These are phyloP conservation scores for Rhizopus arrhizus DNA, from an alignment of 371 early-diverging fungal genomes.

Conservation along the genomic window DNA sequence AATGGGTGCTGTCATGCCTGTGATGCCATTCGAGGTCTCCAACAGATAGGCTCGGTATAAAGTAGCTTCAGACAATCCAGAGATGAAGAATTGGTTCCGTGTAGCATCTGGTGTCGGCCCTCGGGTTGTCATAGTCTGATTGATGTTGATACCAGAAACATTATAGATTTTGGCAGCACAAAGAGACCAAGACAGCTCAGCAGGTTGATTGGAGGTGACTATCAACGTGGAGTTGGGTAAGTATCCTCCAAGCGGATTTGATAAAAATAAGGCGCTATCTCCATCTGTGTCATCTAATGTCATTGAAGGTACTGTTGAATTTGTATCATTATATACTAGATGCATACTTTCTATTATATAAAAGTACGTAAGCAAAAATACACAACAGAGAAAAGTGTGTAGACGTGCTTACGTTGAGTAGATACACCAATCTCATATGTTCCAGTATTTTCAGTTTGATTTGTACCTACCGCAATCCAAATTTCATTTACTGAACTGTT, in stretches of 20 bases:
- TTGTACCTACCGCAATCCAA: constrained; percentile 46
- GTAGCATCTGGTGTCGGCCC: constrained; percentile 22
- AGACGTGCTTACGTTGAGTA: constrained; percentile 43
- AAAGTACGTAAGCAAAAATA: background rate
- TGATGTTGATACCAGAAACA: constrained; percentile 33
- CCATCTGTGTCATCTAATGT: constrained; percentile 61
- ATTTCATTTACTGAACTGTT: constrained; percentile 19
- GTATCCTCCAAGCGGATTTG: constrained; percentile 31
- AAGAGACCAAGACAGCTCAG: constrained; percentile 45
- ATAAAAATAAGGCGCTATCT: constrained; percentile 55
- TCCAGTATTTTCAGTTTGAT: constrained; percentile 11
- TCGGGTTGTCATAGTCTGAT: constrained; percentile 38
- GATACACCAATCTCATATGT: constrained; percentile 60
- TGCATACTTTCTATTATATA: constrained; percentile 32
- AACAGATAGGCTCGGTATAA: constrained; percentile 52
- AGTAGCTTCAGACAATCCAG: constrained; percentile 39
- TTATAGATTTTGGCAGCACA: constrained; percentile 51
- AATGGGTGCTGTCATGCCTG: constrained; percentile 41
- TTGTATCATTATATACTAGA: constrained; percentile 25
- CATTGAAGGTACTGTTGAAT: constrained; percentile 32
- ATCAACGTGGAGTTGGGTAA: constrained; percentile 50
- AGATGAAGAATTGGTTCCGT: constrained; percentile 41
- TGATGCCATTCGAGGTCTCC: constrained; percentile 34
- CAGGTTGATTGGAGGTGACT: constrained; percentile 35
- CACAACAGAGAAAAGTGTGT: background rate